A percentile compares a stretch with the other conserved stretches of the same genome.
phyloP scores from a whole-genome alignment of 495 filamentous ascomycete species.

The Pseudoneurospora amorphoporcata region DNA sequence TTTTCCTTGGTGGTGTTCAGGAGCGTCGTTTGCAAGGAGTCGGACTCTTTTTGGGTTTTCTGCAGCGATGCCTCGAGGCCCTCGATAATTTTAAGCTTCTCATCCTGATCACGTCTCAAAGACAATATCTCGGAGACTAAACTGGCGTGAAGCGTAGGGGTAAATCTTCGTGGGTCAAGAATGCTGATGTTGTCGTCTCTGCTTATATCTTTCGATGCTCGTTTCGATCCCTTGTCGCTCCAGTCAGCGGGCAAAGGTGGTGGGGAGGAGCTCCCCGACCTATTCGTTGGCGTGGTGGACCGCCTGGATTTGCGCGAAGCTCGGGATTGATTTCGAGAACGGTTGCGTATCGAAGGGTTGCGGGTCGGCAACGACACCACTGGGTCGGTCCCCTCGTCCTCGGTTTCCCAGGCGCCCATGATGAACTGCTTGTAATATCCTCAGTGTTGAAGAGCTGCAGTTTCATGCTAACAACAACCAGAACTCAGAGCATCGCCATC shows the following conservation, averaged over 20 bases:
- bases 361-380: slow-evolving; percentile 50
- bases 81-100: slow-evolving; percentile 74
- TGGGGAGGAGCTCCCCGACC: slow-evolving; percentile 49
- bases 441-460: slow-evolving; percentile 1
- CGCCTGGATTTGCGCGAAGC: slow-evolving; percentile 39
- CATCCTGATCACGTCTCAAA: slow-evolving; percentile 78
- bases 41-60: slow-evolving; percentile 59
- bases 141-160: slow-evolving; percentile 88
- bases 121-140: slow-evolving; percentile 89
- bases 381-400: slow-evolving; percentile 40
- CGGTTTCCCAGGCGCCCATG: slow-evolving; percentile 46
- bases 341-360: slow-evolving; percentile 48
- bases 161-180: slow-evolving; percentile 83
- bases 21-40: slow-evolving; percentile 50
- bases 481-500: slow-evolving; percentile 12
- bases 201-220: slow-evolving; percentile 45
- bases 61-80: slow-evolving; percentile 68
- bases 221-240: slow-evolving; percentile 35
- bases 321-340: slow-evolving; percentile 49
- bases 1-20: slow-evolving; percentile 58
- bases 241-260: slow-evolving; percentile 45
- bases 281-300: slow-evolving; percentile 49
- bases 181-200: slow-evolving; percentile 68
- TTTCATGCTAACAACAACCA: slow-evolving; percentile 1
- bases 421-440: slow-evolving; percentile 1